Percentiles rank a stretch among this genome's conserved stretches.
Evolutionary conservation across 2,329 filamentous ascomycete genomes (phyloP).

Genomic region (Sporothrix variecibatus): DNA sequence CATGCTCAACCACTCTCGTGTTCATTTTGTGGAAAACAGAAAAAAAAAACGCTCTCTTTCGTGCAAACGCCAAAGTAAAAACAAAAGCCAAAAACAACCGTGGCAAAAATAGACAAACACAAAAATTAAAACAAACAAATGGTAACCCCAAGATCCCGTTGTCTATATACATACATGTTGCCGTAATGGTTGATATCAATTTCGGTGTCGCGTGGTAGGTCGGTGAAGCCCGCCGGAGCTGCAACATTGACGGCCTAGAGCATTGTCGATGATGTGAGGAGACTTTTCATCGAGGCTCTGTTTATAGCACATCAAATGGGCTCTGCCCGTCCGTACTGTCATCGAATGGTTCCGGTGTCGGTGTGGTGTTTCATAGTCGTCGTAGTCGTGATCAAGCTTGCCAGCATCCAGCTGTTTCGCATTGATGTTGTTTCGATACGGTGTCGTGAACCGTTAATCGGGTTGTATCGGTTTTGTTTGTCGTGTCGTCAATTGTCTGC

Average conservation of each 20-base stretch:
- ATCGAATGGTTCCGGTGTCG: background rate
- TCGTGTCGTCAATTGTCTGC: background rate
- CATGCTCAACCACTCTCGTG: background rate
- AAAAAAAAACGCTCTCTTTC: slow-evolving; percentile 18
- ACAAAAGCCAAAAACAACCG: slow-evolving; percentile 7
- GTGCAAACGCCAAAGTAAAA: slow-evolving; percentile 24
- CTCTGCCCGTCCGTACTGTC: background rate
- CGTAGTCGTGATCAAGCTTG: slow-evolving; percentile 18
- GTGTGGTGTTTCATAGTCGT: slow-evolving; percentile 23
- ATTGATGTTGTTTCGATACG: background rate
- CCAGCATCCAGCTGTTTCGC: slow-evolving; percentile 13
- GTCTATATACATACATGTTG: slow-evolving; percentile 26
- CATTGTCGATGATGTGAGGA: background rate
- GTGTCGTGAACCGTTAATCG: background rate
- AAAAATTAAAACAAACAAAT: slow-evolving; percentile 18
- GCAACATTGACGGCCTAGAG: background rate
- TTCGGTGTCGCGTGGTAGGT: slow-evolving; percentile 6
- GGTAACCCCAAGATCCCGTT: slow-evolving; percentile 18
- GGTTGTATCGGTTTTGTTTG: background rate
- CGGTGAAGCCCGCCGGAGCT: background rate
- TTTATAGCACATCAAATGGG: background rate
- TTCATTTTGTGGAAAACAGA: background rate
- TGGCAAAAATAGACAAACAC: slow-evolving; percentile 10
- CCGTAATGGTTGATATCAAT: background rate
- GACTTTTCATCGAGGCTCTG: background rate